Evolutionary conservation across 768 basidiomycete species (phyloP), one percentile per base, ranked within the genome.

Genomic region (Amanita exitialis): DNA sequence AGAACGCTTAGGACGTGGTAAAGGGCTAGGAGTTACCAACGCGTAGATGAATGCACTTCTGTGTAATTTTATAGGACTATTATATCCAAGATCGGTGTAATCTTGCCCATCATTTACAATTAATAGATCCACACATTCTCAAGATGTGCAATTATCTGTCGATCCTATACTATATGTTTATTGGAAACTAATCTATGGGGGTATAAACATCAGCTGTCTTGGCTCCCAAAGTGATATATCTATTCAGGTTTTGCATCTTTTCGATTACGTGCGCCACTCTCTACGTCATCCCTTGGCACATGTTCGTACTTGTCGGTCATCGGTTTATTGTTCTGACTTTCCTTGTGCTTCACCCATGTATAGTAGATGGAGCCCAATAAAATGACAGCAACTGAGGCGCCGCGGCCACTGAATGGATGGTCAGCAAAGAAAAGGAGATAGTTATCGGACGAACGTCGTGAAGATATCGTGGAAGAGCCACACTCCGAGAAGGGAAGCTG

Each of bases 311-410:
- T 65, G 4, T 60, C 55, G 32, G 62, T 53, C 12, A 59, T 37
- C 1, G 64, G 56, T 35, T 62, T 62, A 57, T 70, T 55, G 4
- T 65, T 55, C 52, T 76, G 75, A 6, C 79, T 73, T 64, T 91
- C 89, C 56, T 73, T 59, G 63, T 90, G 83, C 63, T 91, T 91
- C 49, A 87, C 74, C 89, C 89, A 91, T 2, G 90, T 92, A 66
- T 94, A 95, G 64, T 82, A 82, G 34, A 89, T 64, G 0, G 91
- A 94, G 16, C 91, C 91, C 28, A 72, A 60, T 25, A 94, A 80
- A 61, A 95, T 95, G 56, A 79, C 82, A 2, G 74, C 77, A 55
- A 94, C 90, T 2, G 90, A 90, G 8, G 82, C 73, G 5, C 77
- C 83, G 27, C 91, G 90, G 6, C 90, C 90, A 38, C 89, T 91